phyloP scores from a whole-genome alignment of 495 filamentous ascomycete genomes.

The Trichoderma asperelloides region DNA sequence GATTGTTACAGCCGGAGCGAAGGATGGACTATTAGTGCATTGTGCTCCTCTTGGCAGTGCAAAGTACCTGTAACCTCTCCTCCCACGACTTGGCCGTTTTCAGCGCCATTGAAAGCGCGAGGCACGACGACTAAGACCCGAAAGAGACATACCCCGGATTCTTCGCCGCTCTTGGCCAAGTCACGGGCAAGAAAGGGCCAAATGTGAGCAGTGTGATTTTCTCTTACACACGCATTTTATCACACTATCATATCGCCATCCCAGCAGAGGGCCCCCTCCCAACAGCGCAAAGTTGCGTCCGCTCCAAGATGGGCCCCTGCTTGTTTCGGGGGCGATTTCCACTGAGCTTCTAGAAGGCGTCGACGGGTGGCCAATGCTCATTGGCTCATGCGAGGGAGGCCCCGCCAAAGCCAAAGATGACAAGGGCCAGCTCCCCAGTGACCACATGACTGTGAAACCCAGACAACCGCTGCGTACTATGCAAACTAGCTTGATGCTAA shows the following conservation, averaged over 20 bases:
- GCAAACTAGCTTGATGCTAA: not conserved
- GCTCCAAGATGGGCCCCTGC: not conserved
- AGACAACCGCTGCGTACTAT: not conserved
- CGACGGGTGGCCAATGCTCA: not conserved
- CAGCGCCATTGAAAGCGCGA: not conserved
- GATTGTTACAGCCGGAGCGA: too few relatives aligned
- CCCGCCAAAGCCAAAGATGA: not conserved
- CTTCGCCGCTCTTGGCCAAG: not conserved
- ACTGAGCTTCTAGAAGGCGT: not conserved
- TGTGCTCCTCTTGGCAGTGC: too few relatives aligned
- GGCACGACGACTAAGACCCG: not conserved
- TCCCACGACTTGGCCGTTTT: not conserved
- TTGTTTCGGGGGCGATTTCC: not conserved
- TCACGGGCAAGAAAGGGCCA: not conserved
- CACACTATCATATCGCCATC: not conserved
- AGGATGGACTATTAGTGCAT: too few relatives aligned
- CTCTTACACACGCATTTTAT: not conserved
- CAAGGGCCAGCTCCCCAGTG: not conserved
- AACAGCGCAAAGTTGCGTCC: constrained; percentile 5
- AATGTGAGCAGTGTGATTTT: not conserved
- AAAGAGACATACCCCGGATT: constrained; percentile 2
- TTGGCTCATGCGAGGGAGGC: not conserved
- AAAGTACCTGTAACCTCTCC: not conserved
- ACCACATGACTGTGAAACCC: not conserved
- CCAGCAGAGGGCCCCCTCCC: not conserved